Evolutionary conservation across 192 early-diverging fungal species (phyloP).

Genomic region (Backusella psychrophila): DNA sequence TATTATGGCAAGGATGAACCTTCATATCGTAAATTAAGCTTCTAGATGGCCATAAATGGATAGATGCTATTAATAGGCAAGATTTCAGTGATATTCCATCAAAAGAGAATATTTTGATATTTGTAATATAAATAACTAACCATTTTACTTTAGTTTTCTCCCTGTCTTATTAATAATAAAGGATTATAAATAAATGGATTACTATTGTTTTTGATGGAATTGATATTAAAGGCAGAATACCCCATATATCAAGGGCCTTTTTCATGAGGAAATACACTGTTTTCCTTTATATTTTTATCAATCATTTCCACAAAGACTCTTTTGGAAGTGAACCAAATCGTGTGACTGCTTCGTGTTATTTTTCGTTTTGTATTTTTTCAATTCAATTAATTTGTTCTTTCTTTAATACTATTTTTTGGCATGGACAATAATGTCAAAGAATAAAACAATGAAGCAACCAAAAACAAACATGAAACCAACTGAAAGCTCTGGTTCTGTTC

Average conservation of each 20-base stretch:
- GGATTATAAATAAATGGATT: too few species aligned
- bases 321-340: neutral
- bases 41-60: neutral
- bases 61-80: neutral
- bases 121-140: neutral
- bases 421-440: slow-evolving; percentile 2
- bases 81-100: neutral
- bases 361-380: neutral
- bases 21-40: neutral
- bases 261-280: too few species aligned
- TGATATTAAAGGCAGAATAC: too few species aligned
- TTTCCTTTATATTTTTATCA: neutral
- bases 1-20: neutral
- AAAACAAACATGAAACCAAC: neutral
- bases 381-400: neutral
- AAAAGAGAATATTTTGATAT: neutral
- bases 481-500: slow-evolving; percentile 14
- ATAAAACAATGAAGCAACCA: neutral
- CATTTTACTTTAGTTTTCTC: too few species aligned
- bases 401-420: neutral
- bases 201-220: too few species aligned
- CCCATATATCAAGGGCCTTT: too few species aligned
- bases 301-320: neutral
- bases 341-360: neutral
- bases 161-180: too few species aligned